Base-by-base conservation (phyloP, 106 monocot genomes). In the Chionographis japonica region DNA sequence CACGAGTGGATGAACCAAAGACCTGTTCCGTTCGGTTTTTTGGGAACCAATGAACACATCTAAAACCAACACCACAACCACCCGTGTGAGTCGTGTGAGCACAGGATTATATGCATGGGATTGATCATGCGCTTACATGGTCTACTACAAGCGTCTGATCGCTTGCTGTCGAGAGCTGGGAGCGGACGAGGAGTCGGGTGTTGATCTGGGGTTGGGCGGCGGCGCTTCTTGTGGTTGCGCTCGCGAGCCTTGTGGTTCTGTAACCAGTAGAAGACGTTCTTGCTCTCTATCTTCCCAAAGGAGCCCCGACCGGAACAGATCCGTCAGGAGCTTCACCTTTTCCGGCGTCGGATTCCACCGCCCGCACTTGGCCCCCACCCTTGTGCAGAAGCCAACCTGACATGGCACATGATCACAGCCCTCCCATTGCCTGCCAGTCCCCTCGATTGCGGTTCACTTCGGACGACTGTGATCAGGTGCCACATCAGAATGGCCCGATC, bases 201-300 rank as follows among this genome's bases (percentile, higher is more conserved):
- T 40, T 35, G 36, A 62, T 27, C 70, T 3, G 63, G 37, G n/a
- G 49, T 61, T n/a, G 60, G 37, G 1, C 85, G 79, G 51, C 89
- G 89, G 40, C 79, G 72, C 79, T 85, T 89, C 70, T 87, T 79
- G 68, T 79, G 82, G 71, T 86, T 90, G 12, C 94, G 82, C 60
- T 91, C 94, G 6, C 94, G 87, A 8, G 94, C 94, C 75, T 95
- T 95, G 83, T 95, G 94, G 86, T 95, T 95, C 77, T 95, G 94
- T 65, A 95, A 94, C 94, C 94, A 94, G 83, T 94, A 94, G 87
- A 94, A 90, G 39, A 94, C 94, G 69, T 94, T 94, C 85, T 95
- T 95, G 81, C 85, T 91, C 85, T 95, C 94, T 54, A 95, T 89
- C 83, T 91, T 90, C 10, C 94, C 90, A 53, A 75, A 88, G 16